These are phyloP conservation scores for Monilinia vaccinii-corymbosi DNA, from an alignment of 2,329 filamentous ascomycete species.

Conservation along the genomic window DNA sequence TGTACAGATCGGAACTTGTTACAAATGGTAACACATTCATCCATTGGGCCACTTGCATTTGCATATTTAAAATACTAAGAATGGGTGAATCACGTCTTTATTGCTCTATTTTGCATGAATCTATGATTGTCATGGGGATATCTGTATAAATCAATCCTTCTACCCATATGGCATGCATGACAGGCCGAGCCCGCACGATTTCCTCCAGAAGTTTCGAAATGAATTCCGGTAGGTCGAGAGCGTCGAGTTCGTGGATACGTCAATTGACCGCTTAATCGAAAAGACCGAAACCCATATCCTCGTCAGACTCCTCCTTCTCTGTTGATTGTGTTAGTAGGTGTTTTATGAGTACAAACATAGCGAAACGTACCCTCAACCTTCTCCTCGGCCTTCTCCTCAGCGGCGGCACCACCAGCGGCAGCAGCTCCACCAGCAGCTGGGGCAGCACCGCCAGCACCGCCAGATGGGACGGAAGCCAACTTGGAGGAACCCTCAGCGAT, in stretches of 20 bases:
- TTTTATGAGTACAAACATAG: slow-evolving; percentile 21
- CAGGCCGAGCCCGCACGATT: slow-evolving; percentile 26
- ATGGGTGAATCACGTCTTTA: slow-evolving; percentile 29
- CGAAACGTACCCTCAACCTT: slow-evolving; percentile 71
- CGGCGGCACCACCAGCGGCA: slow-evolving; percentile 56
- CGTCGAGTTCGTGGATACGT: slow-evolving; percentile 16
- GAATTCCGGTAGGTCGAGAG: slow-evolving; percentile 20
- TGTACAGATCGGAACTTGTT: not conserved
- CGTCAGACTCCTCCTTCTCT: slow-evolving; percentile 63
- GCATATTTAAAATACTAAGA: not conserved
- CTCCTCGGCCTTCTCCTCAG: slow-evolving; percentile 55
- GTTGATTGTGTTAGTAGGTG: slow-evolving; percentile 23
- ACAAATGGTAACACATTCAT: not conserved
- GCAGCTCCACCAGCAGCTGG: slow-evolving; percentile 58
- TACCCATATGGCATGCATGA: slow-evolving; percentile 23
- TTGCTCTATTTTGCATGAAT: slow-evolving; percentile 27
- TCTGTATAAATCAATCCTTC: slow-evolving; percentile 15
- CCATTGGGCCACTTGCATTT: not conserved
- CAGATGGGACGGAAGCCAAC: slow-evolving; percentile 95
- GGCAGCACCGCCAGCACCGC: slow-evolving; percentile 67
- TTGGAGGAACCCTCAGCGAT: slow-evolving; percentile 84
- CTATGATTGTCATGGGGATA: slow-evolving; percentile 18
- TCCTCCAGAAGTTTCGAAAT: slow-evolving; percentile 22
- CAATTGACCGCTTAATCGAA: slow-evolving; percentile 52
- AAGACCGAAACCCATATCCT: slow-evolving; percentile 70